Evolutionary conservation across 1,284 basidiomycete species (phyloP).

Genomic region (Volvariella surrecta): DNA sequence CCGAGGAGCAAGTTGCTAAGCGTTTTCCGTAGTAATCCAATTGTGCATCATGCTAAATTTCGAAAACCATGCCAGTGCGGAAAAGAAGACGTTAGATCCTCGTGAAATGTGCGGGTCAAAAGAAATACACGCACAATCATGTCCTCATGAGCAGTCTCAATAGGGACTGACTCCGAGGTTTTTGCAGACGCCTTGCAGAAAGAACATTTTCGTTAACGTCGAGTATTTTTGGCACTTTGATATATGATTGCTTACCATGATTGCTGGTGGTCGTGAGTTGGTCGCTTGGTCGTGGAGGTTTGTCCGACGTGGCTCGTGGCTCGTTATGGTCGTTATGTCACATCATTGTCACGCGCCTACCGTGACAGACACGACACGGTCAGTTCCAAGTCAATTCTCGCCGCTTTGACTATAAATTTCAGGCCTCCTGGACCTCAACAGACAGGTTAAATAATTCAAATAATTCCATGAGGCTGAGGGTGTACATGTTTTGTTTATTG

Average conservation of each 20-base stretch:
- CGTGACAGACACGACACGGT: too few species aligned
- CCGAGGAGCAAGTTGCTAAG: constrained; percentile 94
- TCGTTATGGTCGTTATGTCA: too few species aligned
- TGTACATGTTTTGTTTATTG: too few species aligned
- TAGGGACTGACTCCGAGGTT: constrained; percentile 62
- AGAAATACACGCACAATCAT: constrained; percentile 72
- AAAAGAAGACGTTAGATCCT: background rate
- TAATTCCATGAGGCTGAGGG: too few species aligned
- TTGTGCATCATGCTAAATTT: constrained; percentile 86
- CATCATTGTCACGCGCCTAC: too few species aligned
- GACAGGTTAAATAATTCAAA: too few species aligned
- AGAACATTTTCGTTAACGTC: background rate
- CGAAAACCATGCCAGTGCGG: too few species aligned
- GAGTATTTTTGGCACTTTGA: background rate
- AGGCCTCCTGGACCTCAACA: too few species aligned
- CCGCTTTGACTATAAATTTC: too few species aligned
- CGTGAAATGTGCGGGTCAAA: constrained; percentile 3
- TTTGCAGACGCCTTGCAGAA: constrained; percentile 41
- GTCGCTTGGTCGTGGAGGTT: too few species aligned
- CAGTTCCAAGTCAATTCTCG: too few species aligned
- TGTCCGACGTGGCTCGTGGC: too few species aligned
- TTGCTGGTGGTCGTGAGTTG: background rate
- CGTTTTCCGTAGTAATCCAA: constrained; percentile 97
- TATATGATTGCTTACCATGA: constrained; percentile 13
- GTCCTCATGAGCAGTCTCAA: constrained; percentile 91